Evolutionary conservation across 129 eudicot species (phyloP), one percentile per base, ranked within the genome.

Genomic region (Flaveria linearis): DNA sequence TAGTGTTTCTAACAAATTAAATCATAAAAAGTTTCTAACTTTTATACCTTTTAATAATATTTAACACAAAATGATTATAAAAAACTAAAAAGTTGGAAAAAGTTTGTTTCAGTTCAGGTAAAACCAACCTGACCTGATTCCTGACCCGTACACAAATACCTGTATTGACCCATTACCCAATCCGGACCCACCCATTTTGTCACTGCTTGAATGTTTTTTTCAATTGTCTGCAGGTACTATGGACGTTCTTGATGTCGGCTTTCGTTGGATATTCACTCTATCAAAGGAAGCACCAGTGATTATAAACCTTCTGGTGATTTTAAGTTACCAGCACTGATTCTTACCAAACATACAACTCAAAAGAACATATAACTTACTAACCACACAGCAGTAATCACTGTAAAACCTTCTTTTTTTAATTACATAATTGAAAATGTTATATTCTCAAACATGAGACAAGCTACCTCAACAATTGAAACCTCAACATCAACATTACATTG

Each of bases 191-290:
- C 46, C 41, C 22, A 16, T 5, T 63, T 69, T 26, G 60, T 63
- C 18, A 28, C 15, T 43, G 15, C 7, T 30, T 39, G 71, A 66
- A 66, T 41, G 16, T n/a, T 39, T 39, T 66, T 39, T 36, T 39
- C 36, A 26, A 49, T 68, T 46, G 14, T 60, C 16, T 66, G 81
- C 83, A 94, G 99, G 96, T 94, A 76, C 86, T 94, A 25, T 94
- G 99, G 99, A 91, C 97, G 16, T 93, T 93, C 72, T 11, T 91
- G 76, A 94, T 91, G 92, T 91, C 99, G 56, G 99, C 99, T 4
- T 81, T 94, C 42, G 87, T 94, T 72, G 99, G 99, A 67, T 94
- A 94, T 82, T 94, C 99, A 2, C 94, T 94, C 20, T 89, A 88
- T 83, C 91, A 89, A 74, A 86, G 96, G 84, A 86, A 82, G 81